phyloP scores from a whole-genome alignment of 1,139 yeast genomes.

The Lodderomyces orthopsilosis region DNA sequence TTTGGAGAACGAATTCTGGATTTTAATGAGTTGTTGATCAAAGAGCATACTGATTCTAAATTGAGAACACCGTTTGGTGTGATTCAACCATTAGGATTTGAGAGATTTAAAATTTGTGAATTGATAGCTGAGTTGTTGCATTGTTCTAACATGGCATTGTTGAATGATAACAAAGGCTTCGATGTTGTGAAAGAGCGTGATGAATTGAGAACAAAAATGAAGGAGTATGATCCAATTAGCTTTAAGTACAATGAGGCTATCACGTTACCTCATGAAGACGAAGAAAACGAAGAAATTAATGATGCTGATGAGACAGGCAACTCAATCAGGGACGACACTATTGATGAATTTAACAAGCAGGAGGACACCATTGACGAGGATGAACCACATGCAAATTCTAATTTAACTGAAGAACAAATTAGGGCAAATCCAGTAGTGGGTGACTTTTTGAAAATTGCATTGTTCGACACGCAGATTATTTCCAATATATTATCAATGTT shows the following conservation, averaged over 20 bases:
- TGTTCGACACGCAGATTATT: slow-evolving; percentile 78
- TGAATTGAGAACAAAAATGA: slow-evolving; percentile 53
- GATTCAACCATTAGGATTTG: slow-evolving; percentile 89
- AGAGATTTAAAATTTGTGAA: slow-evolving; percentile 92
- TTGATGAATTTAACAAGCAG: slow-evolving; percentile 44
- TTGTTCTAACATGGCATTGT: slow-evolving; percentile 93
- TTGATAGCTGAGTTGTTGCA: slow-evolving; percentile 91
- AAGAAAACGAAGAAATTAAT: slow-evolving; percentile 13
- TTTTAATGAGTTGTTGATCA: slow-evolving; percentile 45
- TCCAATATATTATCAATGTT: slow-evolving; percentile 79
- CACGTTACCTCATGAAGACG: slow-evolving; percentile 24
- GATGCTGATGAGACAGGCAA: slow-evolving; percentile 8
- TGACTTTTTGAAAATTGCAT: slow-evolving; percentile 80
- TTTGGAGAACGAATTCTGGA: slow-evolving; percentile 75
- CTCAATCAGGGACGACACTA: slow-evolving; percentile 26
- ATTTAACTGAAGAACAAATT: slow-evolving; percentile 54
- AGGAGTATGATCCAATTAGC: slow-evolving; percentile 44
- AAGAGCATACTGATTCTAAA: slow-evolving; percentile 19
- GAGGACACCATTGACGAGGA: slow-evolving; percentile 30
- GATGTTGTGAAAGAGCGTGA: slow-evolving; percentile 76
- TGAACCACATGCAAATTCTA: slow-evolving; percentile 52
- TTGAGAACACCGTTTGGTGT: slow-evolving; percentile 59
- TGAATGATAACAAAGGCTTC: slow-evolving; percentile 84
- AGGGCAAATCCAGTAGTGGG: slow-evolving; percentile 82
- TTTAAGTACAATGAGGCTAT: slow-evolving; percentile 49